These are phyloP conservation scores for Suillus brevipes DNA, from an alignment of 768 basidiomycete genomes.

Conservation along the genomic window DNA sequence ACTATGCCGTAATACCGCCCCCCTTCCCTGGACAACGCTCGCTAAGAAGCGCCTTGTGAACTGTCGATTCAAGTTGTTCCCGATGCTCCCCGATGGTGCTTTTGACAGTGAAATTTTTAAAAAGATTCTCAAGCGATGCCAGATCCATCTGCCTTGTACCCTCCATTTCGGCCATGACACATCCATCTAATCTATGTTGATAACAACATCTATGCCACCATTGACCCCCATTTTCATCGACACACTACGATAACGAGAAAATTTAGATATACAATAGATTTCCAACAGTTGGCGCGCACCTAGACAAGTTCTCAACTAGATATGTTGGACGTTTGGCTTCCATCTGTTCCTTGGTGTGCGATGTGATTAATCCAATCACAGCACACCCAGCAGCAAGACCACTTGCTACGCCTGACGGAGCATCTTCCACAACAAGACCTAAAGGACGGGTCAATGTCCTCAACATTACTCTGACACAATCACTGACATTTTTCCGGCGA, in stretches of 20 bases:
- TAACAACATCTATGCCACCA: conserved; percentile 46
- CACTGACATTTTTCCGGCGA: conserved; percentile 59
- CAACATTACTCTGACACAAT: conserved; percentile 17
- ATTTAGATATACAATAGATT: conserved; percentile 7
- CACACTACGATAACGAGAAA: conserved; percentile 18
- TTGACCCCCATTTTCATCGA: conserved; percentile 31
- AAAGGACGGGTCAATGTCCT: conserved; percentile 11
- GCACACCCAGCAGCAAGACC: conserved; percentile 82
- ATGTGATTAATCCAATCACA: conserved; percentile 82
- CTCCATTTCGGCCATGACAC: neutral
- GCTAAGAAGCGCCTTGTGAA: neutral
- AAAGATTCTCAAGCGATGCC: neutral
- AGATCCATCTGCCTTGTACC: neutral
- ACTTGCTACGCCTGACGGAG: conserved; percentile 80
- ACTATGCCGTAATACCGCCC: neutral
- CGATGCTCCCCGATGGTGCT: neutral
- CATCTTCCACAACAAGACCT: conserved; percentile 92
- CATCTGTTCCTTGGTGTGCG: conserved; percentile 70
- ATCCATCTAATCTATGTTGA: conserved; percentile 34
- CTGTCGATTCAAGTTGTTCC: neutral
- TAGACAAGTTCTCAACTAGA: conserved; percentile 71
- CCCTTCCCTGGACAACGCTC: neutral
- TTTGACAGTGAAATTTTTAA: neutral
- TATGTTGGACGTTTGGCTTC: conserved; percentile 62
- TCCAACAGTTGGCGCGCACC: conserved; percentile 40